Conservation (phyloP, 2,329 filamentous ascomycete species). For the Trichoderma koningiopsis region DNA sequence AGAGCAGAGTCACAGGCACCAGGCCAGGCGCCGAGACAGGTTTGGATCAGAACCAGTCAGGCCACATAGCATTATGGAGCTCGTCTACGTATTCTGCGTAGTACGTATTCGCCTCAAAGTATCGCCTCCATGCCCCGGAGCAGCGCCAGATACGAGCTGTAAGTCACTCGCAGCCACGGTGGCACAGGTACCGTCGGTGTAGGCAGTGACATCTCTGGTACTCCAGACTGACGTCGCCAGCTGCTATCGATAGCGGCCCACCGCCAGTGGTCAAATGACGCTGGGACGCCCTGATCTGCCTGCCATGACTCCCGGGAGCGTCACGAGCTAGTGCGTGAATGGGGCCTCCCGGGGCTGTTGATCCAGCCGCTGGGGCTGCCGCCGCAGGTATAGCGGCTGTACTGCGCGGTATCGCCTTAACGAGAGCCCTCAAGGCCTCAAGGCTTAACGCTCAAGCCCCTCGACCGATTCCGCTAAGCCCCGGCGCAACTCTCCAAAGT, state of each 20-base stretch:
- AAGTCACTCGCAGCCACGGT: constrained; percentile 2
- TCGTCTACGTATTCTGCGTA: not conserved
- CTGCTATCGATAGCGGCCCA: constrained; percentile 24
- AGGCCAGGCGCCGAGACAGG: not conserved
- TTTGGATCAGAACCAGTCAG: not conserved
- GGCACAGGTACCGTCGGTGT: constrained; percentile 7
- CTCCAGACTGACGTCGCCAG: constrained; percentile 16
- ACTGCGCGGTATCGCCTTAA: constrained; percentile 16
- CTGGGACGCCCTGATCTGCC: constrained; percentile 21
- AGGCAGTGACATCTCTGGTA: constrained; percentile 5
- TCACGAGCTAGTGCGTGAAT: constrained; percentile 27
- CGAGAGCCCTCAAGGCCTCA: constrained; percentile 20
- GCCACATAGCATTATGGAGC: no score
- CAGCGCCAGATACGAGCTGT: not conserved
- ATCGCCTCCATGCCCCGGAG: not conserved
- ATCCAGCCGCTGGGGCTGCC: constrained; percentile 15
- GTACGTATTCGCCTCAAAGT: not conserved
- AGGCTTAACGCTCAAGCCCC: constrained; percentile 5
- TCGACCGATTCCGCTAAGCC: constrained; percentile 15
- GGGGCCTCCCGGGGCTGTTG: constrained; percentile 13
- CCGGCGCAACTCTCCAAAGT: constrained; percentile 1
- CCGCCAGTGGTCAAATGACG: constrained; percentile 25
- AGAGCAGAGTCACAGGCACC: not conserved
- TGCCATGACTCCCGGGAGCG: constrained; percentile 26
- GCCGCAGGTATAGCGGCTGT: constrained; percentile 15